Evolutionary conservation across 148 eudicot genomes (phyloP), one percentile per base, ranked within the genome.

Genomic region (Silene uniflora): DNA sequence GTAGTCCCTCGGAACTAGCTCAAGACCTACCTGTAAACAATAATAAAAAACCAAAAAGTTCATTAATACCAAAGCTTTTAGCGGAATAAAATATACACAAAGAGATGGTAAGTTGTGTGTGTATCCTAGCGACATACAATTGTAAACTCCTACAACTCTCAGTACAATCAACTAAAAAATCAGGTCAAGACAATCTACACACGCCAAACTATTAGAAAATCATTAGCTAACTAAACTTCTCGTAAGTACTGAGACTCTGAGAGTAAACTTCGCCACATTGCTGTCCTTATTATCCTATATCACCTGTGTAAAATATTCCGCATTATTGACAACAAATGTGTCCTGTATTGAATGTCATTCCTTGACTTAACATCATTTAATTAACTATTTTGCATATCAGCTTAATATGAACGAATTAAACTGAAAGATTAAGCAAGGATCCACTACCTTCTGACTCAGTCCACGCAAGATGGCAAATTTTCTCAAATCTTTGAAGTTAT

Each of bases 401-500:
- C 27, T 54, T 18, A 71, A 25, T 24, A 39, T 52, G 49, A 18
- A 75, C 23, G 29, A 12, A 46, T 25, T 69, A 29, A 72, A 73
- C 25, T n/a, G 55, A 52, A 52, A 39, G 44, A 52, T 52, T 12
- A 52, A 52, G 56, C 3, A 52, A 52, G 13, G n/a, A 73, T 72
- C 18, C 71, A 66, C 35, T 89, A 96, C 99, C 98, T 96, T 96
- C 77, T 96, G 93, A 87, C 99, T 89, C 72, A 96, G 85, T 66
- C 99, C 99, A 73, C 99, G 98, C 54, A 96, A 89, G 81, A 96
- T 79, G 69, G 98, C 95, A 72, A 92, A 91, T 81, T 96, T 96
- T 76, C 99, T 92, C 72, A 96, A 80, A 78, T 96, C 98, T 69
- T 86, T 90, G 88, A 84, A 92, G 85, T 88, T 83, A 73, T 81